phyloP scores from a whole-genome alignment of 148 eudicot species.

The Rhododendron ovatum region DNA sequence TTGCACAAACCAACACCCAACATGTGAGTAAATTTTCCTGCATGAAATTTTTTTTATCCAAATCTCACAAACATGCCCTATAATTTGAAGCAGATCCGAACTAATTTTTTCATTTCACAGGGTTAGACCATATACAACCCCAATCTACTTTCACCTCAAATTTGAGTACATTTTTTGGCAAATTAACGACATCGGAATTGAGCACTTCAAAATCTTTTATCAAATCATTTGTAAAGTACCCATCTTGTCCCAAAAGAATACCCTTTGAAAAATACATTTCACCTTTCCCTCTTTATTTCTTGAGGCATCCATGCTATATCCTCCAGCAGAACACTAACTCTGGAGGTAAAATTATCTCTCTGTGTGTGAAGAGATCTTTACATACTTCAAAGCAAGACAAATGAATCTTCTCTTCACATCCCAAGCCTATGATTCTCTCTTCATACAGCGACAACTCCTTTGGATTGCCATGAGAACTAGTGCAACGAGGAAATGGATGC shows the following conservation, averaged over 20 bases:
- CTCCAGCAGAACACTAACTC: neutral
- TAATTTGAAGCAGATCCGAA: neutral
- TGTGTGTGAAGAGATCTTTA: neutral
- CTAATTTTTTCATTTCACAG: neutral
- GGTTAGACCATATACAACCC: neutral
- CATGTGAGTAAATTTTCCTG: neutral
- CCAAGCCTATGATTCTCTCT: neutral
- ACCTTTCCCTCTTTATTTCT: too few species aligned
- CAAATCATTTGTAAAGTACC: neutral
- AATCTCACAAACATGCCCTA: neutral
- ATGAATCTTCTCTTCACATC: neutral
- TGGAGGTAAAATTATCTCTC: too few species aligned
- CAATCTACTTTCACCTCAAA: neutral
- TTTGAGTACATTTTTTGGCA: neutral
- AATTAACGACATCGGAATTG: neutral
- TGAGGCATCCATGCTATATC: neutral
- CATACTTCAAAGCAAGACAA: neutral
- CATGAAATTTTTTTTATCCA: too few species aligned
- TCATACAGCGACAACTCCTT: neutral
- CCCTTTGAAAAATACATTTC: too few species aligned
- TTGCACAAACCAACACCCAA: neutral
- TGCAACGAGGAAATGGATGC: neutral
- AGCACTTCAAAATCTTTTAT: neutral
- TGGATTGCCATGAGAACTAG: neutral
- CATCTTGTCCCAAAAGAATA: too few species aligned